These are phyloP conservation scores for Angomonas ambiguus DNA, from an alignment of 208 protist species.

Conservation along the genomic window DNA sequence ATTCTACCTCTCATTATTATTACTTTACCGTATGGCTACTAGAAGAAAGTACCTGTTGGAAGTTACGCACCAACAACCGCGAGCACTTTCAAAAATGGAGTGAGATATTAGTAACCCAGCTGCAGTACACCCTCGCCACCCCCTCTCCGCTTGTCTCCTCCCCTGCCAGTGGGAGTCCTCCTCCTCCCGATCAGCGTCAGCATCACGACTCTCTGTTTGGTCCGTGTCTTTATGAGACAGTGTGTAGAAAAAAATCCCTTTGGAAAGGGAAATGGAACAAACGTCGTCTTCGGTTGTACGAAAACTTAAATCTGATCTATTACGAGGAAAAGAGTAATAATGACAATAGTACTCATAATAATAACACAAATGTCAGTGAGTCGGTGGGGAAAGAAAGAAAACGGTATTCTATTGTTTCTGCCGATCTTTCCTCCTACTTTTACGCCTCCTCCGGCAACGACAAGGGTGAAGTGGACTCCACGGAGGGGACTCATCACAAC, in stretches of 20 bases:
- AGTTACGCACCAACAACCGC: neutral
- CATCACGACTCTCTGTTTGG: neutral
- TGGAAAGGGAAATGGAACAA: slow-evolving; percentile 1
- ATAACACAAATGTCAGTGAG: no score
- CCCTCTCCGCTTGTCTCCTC: no score
- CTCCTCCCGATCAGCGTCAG: neutral
- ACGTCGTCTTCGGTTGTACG: neutral
- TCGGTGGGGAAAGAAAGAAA: neutral
- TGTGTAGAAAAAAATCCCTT: neutral
- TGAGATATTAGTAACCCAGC: no score
- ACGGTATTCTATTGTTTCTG: neutral
- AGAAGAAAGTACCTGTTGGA: neutral
- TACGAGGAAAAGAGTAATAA: neutral
- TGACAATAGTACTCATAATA: neutral
- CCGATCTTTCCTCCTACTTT: neutral
- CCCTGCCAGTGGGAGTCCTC: neutral
- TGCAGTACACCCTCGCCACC: no score
- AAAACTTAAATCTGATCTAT: neutral
- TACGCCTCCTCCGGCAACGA: neutral
- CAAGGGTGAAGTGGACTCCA: no score
- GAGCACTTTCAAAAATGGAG: no score
- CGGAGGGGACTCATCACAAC: no score
- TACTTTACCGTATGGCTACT: neutral
- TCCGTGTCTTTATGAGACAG: neutral
- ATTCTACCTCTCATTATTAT: no score